Percentiles rank a stretch among this genome's conserved stretches.
Evolutionary conservation across 768 basidiomycete species (phyloP).

Genomic region (Tulasnella sp.): DNA sequence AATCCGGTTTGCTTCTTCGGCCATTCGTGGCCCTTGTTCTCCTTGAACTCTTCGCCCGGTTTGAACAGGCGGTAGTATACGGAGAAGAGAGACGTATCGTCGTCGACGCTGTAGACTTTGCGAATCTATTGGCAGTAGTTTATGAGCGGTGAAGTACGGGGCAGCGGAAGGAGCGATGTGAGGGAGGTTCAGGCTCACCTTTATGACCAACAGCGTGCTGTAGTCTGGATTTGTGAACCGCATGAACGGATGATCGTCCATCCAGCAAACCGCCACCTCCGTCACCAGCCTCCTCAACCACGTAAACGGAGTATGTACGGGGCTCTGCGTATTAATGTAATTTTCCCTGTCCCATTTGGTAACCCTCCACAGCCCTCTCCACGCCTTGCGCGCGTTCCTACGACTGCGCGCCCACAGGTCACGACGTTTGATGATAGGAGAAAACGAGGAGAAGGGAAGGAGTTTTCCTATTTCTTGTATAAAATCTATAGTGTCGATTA

Average conservation of each 20-base stretch:
- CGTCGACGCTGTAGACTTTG: not conserved
- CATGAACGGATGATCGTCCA: not conserved
- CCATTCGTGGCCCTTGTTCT: not conserved
- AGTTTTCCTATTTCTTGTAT: not conserved
- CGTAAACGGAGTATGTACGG: not conserved
- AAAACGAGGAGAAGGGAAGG: not conserved
- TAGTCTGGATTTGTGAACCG: not conserved
- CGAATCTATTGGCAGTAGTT: not conserved
- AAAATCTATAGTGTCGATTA: not conserved
- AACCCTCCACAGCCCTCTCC: slow-evolving; percentile 1
- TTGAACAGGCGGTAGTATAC: not conserved
- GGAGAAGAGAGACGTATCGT: not conserved
- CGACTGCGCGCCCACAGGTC: not conserved
- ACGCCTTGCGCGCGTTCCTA: not conserved
- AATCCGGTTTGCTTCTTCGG: not conserved
- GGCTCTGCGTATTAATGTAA: not conserved
- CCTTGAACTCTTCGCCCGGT: not conserved
- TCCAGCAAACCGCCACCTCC: not conserved
- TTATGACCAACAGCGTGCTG: slow-evolving; percentile 1
- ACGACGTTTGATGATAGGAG: not conserved
- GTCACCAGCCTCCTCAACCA: not conserved
- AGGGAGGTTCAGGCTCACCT: not conserved
- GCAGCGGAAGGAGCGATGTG: not conserved
- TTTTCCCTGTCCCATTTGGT: not conserved
- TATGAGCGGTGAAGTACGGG: not conserved